These are phyloP conservation scores for Ganoderma lucidum DNA, from an alignment of 1,284 basidiomycete species.

Conservation along the genomic window DNA sequence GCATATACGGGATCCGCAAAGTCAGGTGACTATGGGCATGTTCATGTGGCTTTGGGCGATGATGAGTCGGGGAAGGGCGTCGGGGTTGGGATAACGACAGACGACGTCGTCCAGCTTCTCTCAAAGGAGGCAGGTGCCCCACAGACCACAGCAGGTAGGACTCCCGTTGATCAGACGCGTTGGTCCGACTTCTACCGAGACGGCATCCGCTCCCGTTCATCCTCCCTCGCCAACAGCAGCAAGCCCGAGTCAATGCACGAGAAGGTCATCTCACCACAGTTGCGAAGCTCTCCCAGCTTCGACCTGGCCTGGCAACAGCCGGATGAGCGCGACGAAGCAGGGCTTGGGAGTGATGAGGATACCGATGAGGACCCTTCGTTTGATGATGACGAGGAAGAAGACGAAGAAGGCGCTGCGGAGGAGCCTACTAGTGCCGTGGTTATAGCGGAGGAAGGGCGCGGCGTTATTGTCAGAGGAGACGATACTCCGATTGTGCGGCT, in stretches of 20 bases:
- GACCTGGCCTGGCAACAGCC: conserved; percentile 77
- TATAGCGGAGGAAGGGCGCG: conserved; percentile 82
- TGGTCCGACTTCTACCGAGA: conserved; percentile 75
- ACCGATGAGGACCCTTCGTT: conserved; percentile 67
- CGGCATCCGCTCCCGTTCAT: conserved; percentile 70
- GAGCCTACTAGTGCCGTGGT: conserved; percentile 79
- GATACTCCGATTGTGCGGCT: conserved; percentile 67
- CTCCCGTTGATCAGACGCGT: conserved; percentile 58
- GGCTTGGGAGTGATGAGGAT: conserved; percentile 74
- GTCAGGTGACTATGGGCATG: conserved; percentile 67
- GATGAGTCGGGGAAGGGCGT: conserved; percentile 59
- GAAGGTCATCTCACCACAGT: conserved; percentile 37
- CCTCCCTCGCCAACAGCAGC: conserved; percentile 63
- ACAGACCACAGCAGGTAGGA: conserved; percentile 50
- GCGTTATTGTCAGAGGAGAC: conserved; percentile 78
- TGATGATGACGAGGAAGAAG: conserved; percentile 58
- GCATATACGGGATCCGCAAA: conserved; percentile 77
- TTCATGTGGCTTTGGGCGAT: conserved; percentile 70
- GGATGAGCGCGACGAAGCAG: conserved; percentile 77
- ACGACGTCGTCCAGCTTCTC: conserved; percentile 67
- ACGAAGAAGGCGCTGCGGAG: conserved; percentile 69
- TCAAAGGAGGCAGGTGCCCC: conserved; percentile 57
- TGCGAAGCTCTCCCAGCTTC: conserved; percentile 72
- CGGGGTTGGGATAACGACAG: conserved; percentile 66
- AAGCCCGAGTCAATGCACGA: conserved; percentile 55